These are phyloP conservation scores for Scedosporium apiospermum DNA, from an alignment of 2,329 filamentous ascomycete species.

Conservation along the genomic window DNA sequence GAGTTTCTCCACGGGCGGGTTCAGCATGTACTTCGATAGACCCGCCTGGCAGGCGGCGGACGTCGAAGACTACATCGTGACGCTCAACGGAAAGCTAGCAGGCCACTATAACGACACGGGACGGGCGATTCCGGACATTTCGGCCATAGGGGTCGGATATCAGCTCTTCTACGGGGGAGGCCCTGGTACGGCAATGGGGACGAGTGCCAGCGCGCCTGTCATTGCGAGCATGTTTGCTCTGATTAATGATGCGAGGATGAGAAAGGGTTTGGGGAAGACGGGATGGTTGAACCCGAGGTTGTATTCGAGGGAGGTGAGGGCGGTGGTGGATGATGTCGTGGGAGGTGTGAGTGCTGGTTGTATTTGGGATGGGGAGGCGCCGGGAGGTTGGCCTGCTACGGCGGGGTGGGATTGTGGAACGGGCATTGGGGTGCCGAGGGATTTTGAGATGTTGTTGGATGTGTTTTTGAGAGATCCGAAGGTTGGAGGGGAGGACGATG, in stretches of 20 bases:
- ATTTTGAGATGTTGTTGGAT: conserved; percentile 28
- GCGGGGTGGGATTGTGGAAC: conserved; percentile 39
- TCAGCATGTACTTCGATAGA: conserved; percentile 38
- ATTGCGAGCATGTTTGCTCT: conserved; percentile 44
- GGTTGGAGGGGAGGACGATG: background rate
- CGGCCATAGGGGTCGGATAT: conserved; percentile 50
- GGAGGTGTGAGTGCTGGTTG: conserved; percentile 31
- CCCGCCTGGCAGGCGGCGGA: conserved; percentile 34
- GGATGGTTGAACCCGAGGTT: conserved; percentile 45
- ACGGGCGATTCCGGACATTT: conserved; percentile 41
- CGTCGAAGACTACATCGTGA: conserved; percentile 29
- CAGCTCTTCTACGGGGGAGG: conserved; percentile 21
- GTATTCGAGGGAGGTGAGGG: conserved; percentile 28
- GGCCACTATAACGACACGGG: conserved; percentile 34
- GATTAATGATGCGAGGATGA: conserved; percentile 43
- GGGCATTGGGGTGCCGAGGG: conserved; percentile 36
- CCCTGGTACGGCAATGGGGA: conserved; percentile 25
- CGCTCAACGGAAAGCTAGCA: conserved; percentile 30
- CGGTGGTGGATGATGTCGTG: conserved; percentile 30
- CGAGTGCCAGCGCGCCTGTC: conserved; percentile 44
- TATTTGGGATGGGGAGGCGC: conserved; percentile 17
- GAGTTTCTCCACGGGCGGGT: conserved; percentile 40
- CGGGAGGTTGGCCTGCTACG: conserved; percentile 33
- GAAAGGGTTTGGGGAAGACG: conserved; percentile 34
- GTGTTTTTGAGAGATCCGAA: conserved; percentile 14